These are phyloP conservation scores for Dianthus caryophyllus DNA, from an alignment of 148 eudicot genomes.

Conservation along the genomic window DNA sequence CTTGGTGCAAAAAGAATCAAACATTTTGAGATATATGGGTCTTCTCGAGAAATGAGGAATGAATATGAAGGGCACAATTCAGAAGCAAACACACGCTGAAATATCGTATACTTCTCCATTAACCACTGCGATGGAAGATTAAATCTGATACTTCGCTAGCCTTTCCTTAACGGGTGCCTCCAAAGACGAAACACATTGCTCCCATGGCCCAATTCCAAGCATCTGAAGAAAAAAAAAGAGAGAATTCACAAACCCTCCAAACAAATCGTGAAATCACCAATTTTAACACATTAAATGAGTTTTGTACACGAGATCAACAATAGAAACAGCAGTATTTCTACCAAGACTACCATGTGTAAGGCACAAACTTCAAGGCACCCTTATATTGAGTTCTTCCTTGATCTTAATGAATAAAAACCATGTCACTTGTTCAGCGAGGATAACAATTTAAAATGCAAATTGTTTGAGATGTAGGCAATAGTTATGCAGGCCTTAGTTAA, in stretches of 20 bases:
- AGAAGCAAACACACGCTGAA: slow-evolving; percentile 1
- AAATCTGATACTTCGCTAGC: slow-evolving; percentile 63
- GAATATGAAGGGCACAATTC: slow-evolving; percentile 2
- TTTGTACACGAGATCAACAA: neutral
- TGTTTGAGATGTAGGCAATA: neutral
- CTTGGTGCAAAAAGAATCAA: slow-evolving; percentile 26
- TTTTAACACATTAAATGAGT: no score
- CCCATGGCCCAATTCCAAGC: slow-evolving; percentile 83
- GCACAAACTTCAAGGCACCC: neutral
- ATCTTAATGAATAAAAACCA: no score
- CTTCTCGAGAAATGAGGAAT: slow-evolving; percentile 2
- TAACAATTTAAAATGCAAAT: no score
- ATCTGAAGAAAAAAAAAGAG: slow-evolving; percentile 43
- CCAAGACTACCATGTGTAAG: no score
- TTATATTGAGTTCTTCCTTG: no score
- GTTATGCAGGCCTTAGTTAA: neutral
- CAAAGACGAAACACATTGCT: slow-evolving; percentile 77
- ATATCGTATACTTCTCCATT: neutral
- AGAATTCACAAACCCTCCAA: neutral
- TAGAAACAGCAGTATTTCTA: neutral
- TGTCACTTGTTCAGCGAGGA: no score
- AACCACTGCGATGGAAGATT: slow-evolving; percentile 13
- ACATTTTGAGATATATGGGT: slow-evolving; percentile 8
- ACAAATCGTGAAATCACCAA: no score
- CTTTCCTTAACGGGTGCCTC: slow-evolving; percentile 66